These are phyloP conservation scores for Chrysoporthe deuterocubensis DNA, from an alignment of 2,329 filamentous ascomycete species.

Conservation along the genomic window DNA sequence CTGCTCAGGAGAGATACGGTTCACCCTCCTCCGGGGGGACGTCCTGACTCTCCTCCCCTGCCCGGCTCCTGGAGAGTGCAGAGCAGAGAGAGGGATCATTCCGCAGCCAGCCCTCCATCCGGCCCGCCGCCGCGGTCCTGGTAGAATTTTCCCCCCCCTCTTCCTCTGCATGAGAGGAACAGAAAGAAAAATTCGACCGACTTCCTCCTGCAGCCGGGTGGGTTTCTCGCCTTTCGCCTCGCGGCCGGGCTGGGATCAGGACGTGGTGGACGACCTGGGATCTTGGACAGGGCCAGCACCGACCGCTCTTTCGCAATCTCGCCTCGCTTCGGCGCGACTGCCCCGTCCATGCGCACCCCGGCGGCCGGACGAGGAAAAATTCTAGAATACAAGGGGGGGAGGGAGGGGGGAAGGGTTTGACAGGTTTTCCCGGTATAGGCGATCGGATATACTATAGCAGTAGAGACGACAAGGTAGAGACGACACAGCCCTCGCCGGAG, in stretches of 20 bases:
- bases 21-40: background rate
- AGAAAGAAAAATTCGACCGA: background rate
- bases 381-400: background rate
- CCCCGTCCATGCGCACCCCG: background rate
- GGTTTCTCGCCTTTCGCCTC: background rate
- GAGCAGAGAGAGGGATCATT: background rate
- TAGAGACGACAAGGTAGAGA: too few relatives aligned
- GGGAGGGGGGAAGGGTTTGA: background rate
- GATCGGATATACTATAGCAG: too few relatives aligned
- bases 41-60: too few relatives aligned
- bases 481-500: too few relatives aligned
- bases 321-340: too few relatives aligned
- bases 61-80: too few relatives aligned
- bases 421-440: background rate
- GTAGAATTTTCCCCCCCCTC: background rate
- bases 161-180: background rate
- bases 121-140: too few relatives aligned
- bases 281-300: conserved; percentile 6
- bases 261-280: background rate
- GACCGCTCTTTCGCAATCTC: conserved; percentile 12
- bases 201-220: conserved; percentile 1
- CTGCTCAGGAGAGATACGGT: background rate
- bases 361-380: background rate
- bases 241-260: background rate
- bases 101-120: too few relatives aligned